These are phyloP conservation scores for Trichomonas vaginalis DNA, from an alignment of 208 protist species.

Conservation along the genomic window DNA sequence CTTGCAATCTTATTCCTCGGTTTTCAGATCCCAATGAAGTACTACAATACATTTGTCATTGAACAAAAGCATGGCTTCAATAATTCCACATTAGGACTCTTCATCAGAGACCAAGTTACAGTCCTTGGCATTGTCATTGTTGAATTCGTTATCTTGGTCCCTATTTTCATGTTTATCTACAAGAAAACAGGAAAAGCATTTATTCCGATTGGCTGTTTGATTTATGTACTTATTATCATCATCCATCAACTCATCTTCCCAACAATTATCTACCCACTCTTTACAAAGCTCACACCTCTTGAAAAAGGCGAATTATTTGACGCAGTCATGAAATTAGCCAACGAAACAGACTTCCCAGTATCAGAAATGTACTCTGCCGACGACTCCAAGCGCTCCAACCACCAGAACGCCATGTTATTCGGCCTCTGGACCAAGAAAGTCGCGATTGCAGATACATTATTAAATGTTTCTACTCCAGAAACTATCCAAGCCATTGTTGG, in stretches of 20 bases:
- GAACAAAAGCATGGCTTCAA: slow-evolving; percentile 22
- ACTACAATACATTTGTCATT: slow-evolving; percentile 10
- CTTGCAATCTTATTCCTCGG: not conserved
- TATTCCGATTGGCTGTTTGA: not conserved
- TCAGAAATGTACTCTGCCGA: not conserved
- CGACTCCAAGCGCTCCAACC: not conserved
- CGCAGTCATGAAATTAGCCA: not conserved
- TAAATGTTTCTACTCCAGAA: not conserved
- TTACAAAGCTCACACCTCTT: not conserved
- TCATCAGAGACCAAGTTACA: not conserved
- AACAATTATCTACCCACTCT: not conserved
- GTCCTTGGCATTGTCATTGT: not conserved
- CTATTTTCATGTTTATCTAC: not conserved
- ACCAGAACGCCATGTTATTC: not conserved
- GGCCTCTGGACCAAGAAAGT: not conserved
- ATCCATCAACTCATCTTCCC: not conserved
- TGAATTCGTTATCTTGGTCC: not conserved
- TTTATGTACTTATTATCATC: not conserved
- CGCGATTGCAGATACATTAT: slow-evolving; percentile 9
- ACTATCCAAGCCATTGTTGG: not conserved
- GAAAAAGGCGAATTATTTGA: not conserved
- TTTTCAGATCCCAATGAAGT: not conserved
- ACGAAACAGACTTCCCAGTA: not conserved
- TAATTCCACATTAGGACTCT: slow-evolving; percentile 1
- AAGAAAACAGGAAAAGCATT: not conserved